A percentile compares a stretch with the other conserved stretches of the same genome.
phyloP scores from a whole-genome alignment of 2,329 filamentous ascomycete species.

The Phialemoniopsis sp. region DNA sequence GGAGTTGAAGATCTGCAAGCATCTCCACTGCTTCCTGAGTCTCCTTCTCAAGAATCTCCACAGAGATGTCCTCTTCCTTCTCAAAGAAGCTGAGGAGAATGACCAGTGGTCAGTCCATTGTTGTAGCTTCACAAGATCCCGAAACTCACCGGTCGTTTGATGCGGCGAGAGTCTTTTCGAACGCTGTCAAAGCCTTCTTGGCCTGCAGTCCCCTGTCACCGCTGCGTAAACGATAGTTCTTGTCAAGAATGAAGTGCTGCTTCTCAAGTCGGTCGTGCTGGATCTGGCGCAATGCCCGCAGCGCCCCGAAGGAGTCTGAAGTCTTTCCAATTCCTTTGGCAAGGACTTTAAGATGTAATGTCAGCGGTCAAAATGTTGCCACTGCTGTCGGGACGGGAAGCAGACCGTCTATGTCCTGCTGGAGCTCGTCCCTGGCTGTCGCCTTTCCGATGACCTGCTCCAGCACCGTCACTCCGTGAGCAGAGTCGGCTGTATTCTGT shows the following conservation, averaged over 20 bases:
- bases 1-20: constrained; percentile 63
- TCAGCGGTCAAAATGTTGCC: not conserved
- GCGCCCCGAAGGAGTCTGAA: constrained; percentile 57
- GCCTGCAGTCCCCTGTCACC: constrained; percentile 72
- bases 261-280: constrained; percentile 58
- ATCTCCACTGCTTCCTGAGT: constrained; percentile 67
- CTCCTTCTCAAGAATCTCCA: constrained; percentile 55
- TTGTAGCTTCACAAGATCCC: not conserved
- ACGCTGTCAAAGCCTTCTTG: constrained; percentile 66
- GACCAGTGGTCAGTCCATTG: not conserved
- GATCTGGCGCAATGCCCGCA: constrained; percentile 58
- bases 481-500: constrained; percentile 5
- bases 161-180: constrained; percentile 61
- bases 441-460: constrained; percentile 65
- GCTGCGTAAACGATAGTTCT: constrained; percentile 69
- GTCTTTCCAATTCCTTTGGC: constrained; percentile 54
- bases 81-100: constrained; percentile 24
- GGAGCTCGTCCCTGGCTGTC: constrained; percentile 50
- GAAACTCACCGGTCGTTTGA: constrained; percentile 28
- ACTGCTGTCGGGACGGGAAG: not conserved
- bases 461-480: constrained; percentile 42
- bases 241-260: constrained; percentile 64
- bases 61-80: constrained; percentile 49
- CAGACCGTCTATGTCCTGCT: constrained; percentile 57
- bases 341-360: constrained; percentile 34